A percentile compares a stretch with the other conserved stretches of the same genome.
Evolutionary conservation across 441 rosid genomes (phyloP).

Genomic region (Erodium moschatum): DNA sequence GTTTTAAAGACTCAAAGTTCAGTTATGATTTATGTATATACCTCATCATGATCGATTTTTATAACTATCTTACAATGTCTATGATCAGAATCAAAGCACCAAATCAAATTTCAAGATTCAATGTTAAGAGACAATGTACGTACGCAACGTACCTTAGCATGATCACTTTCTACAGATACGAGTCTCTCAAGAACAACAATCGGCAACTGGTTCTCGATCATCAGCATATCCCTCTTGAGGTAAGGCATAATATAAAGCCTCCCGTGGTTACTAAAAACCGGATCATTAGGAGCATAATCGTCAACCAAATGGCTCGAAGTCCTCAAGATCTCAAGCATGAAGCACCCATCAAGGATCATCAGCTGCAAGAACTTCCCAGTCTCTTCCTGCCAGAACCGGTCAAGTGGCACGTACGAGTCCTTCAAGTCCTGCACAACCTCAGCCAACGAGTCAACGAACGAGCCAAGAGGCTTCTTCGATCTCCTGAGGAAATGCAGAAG

Average conservation of each 20-base stretch:
- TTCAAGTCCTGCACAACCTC: not conserved
- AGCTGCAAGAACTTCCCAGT: not conserved
- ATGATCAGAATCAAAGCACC: no score
- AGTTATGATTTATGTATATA: no score
- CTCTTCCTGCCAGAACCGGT: not conserved
- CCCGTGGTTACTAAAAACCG: slow-evolving; percentile 2
- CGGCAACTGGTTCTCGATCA: slow-evolving; percentile 7
- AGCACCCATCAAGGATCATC: not conserved
- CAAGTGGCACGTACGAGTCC: not conserved
- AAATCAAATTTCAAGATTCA: not conserved
- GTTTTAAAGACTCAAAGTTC: no score
- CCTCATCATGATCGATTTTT: no score
- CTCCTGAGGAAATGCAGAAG: not conserved
- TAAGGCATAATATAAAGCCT: slow-evolving; percentile 1
- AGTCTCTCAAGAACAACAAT: not conserved
- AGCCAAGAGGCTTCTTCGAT: not conserved
- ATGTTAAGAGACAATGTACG: not conserved
- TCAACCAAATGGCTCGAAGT: not conserved
- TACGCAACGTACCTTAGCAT: not conserved
- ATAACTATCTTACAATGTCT: no score
- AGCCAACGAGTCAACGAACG: not conserved
- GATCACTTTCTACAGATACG: not conserved
- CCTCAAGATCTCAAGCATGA: slow-evolving; percentile 1
- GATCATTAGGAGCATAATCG: not conserved
- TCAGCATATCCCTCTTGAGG: slow-evolving; percentile 2